phyloP scores from a whole-genome alignment of 768 basidiomycete species.

The Xerocomellus chrysenteron region DNA sequence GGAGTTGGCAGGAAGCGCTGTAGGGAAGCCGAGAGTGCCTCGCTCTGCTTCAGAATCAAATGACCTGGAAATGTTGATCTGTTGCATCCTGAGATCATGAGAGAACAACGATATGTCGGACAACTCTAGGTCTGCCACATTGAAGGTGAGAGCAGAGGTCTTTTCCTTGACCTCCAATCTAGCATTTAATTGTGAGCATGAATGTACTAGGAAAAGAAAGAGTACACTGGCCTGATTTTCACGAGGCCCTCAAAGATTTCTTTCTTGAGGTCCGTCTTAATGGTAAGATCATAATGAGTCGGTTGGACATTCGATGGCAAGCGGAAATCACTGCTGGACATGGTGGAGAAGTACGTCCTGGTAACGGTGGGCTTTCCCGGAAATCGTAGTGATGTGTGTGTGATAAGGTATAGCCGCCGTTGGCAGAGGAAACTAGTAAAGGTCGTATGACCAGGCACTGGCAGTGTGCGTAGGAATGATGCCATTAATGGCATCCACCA shows the following conservation, averaged over 20 bases:
- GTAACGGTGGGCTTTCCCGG: not conserved
- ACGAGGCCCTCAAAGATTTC: slow-evolving; percentile 76
- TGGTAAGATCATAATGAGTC: slow-evolving; percentile 72
- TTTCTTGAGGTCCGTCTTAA: slow-evolving; percentile 81
- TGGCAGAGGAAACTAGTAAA: not conserved
- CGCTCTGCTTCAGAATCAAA: slow-evolving; percentile 67
- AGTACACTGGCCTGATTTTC: slow-evolving; percentile 55
- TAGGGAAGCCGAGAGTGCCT: slow-evolving; percentile 57
- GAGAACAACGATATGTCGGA: slow-evolving; percentile 55
- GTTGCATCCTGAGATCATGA: slow-evolving; percentile 50
- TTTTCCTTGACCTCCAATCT: slow-evolving; percentile 65
- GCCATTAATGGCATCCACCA: slow-evolving; percentile 9
- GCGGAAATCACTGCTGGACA: slow-evolving; percentile 36
- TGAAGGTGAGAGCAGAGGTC: slow-evolving; percentile 63
- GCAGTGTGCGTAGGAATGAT: slow-evolving; percentile 7
- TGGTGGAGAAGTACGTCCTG: slow-evolving; percentile 10
- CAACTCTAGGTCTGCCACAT: slow-evolving; percentile 60
- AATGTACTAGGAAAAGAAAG: not conserved
- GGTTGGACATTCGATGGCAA: slow-evolving; percentile 68
- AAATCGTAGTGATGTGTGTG: not conserved
- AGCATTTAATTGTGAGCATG: not conserved
- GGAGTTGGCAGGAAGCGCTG: slow-evolving; percentile 60
- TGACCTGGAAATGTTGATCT: slow-evolving; percentile 43
- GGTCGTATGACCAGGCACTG: not conserved
- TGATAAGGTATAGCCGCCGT: not conserved